phyloP scores from a whole-genome alignment of 1,139 yeast species.

The Fermentozyma sake region DNA sequence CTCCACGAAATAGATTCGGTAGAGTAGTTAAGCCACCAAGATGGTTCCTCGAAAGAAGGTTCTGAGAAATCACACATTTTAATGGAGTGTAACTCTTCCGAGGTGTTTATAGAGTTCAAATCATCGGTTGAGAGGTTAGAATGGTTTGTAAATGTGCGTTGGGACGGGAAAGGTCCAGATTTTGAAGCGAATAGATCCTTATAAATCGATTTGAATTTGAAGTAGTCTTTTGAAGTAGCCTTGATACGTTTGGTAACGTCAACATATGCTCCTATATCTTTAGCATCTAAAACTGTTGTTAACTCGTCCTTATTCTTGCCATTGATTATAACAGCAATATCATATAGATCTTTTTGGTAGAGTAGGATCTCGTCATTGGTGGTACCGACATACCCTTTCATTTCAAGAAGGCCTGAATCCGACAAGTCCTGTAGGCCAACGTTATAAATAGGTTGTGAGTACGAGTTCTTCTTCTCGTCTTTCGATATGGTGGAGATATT shows the following conservation, averaged over 20 bases:
- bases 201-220: constrained; percentile 32
- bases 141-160: no score
- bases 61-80: constrained; percentile 7
- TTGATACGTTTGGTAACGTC: constrained; percentile 13
- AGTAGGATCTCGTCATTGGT: constrained; percentile 70
- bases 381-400: constrained; percentile 51
- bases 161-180: constrained; percentile 6
- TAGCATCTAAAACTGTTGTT: constrained; percentile 6
- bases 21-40: constrained; percentile 42
- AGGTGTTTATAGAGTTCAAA: constrained; percentile 16
- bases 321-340: constrained; percentile 35
- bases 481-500: constrained; percentile 18
- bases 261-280: constrained; percentile 7
- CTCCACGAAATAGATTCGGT: constrained; percentile 58
- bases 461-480: constrained; percentile 14
- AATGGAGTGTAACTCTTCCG: constrained; percentile 7
- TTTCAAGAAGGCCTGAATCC: constrained; percentile 12
- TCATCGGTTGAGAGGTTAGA: constrained; percentile 17
- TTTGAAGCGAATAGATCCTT: constrained; percentile 18
- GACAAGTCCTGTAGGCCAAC: constrained; percentile 58
- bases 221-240: constrained; percentile 36
- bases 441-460: constrained; percentile 54
- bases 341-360: constrained; percentile 54
- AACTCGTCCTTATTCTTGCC: constrained; percentile 17
- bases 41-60: constrained; percentile 23